Evolutionary conservation across 208 protist genomes (phyloP), one percentile per base, ranked within the genome.

Genomic region (Leishmania aethiopica): DNA sequence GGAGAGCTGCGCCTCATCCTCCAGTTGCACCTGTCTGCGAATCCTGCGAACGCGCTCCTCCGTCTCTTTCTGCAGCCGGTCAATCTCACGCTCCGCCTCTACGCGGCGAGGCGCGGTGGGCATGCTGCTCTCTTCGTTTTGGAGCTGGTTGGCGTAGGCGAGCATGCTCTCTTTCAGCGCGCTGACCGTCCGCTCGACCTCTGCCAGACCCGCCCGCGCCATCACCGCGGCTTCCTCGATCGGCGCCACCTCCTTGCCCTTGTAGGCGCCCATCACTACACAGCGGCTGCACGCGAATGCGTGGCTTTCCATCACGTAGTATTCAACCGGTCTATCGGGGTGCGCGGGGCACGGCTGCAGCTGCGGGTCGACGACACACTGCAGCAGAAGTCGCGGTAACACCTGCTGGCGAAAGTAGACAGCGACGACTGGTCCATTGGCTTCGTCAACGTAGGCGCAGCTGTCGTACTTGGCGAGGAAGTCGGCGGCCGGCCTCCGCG

Each of bases 241-340:
- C 19, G 93, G 64, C 1, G 92, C 77, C 19, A 93, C 90, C 71
- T 92, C 87, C 32, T 82, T 78, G 0, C 91, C 90, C 35, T 86
- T 86, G 86, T 90, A 91, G 32, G 86, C 82, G 0, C 93, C 93
- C 13, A 94, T 45, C 28, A 94, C 91, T 7, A 93, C 93, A 73
- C 93, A 96, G 28, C 84, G 88, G 75, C 91, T 94, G 86, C 93
- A 96, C 40, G 86, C 93, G 80, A 96, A 94, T 7, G 79, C 84
- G 59, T 92, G 81, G 49, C 60, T 82, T 32, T 90, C 86, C 66
- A 84, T 40, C 37, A 94, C 87, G 81, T 93, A 96, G 82, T 94
- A 96, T 90, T 96, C 93, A 71, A 93, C 89, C 25, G 89, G 74
- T 15, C 89, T 75, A 53, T 85, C 81, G 0, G 89, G 92, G 84